Evolutionary conservation across 805 yeast genomes (phyloP).

Genomic region (Kurtzmaniella fragi): DNA sequence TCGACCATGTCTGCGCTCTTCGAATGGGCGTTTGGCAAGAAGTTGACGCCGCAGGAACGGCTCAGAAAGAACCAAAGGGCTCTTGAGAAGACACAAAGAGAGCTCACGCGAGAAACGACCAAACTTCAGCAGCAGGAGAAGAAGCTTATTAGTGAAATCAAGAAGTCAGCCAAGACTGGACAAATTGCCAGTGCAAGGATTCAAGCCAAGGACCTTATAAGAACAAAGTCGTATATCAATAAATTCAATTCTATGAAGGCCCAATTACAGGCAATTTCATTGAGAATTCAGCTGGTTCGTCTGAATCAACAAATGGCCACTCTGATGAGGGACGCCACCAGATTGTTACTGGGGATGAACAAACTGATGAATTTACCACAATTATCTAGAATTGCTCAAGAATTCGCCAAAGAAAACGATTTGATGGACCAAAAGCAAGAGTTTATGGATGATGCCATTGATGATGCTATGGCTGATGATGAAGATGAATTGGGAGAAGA

Average conservation of each 20-base stretch:
- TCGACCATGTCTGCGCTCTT: conserved; percentile 35
- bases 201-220: conserved; percentile 90
- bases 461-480: conserved; percentile 92
- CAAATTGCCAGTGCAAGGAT: conserved; percentile 87
- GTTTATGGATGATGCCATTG: conserved; percentile 97
- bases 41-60: conserved; percentile 90
- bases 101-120: conserved; percentile 78
- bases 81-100: conserved; percentile 90
- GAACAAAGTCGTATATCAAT: conserved; percentile 77
- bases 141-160: conserved; percentile 78
- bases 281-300: conserved; percentile 88
- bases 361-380: conserved; percentile 87
- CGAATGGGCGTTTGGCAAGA: conserved; percentile 95
- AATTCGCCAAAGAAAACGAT: conserved; percentile 90
- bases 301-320: conserved; percentile 93
- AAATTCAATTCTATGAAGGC: conserved; percentile 93
- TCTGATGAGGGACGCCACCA: conserved; percentile 92
- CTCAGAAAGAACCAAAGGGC: conserved; percentile 94
- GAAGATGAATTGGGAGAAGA: conserved; percentile 68
- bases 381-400: conserved; percentile 85
- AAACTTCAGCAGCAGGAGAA: conserved; percentile 91
- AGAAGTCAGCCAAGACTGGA: conserved; percentile 85
- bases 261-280: conserved; percentile 89
- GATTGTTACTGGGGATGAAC: conserved; percentile 81
- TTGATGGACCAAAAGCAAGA: conserved; percentile 98